Conservation (phyloP, 2,329 filamentous ascomycete genomes). For the Biscogniauxia mediterranea region DNA sequence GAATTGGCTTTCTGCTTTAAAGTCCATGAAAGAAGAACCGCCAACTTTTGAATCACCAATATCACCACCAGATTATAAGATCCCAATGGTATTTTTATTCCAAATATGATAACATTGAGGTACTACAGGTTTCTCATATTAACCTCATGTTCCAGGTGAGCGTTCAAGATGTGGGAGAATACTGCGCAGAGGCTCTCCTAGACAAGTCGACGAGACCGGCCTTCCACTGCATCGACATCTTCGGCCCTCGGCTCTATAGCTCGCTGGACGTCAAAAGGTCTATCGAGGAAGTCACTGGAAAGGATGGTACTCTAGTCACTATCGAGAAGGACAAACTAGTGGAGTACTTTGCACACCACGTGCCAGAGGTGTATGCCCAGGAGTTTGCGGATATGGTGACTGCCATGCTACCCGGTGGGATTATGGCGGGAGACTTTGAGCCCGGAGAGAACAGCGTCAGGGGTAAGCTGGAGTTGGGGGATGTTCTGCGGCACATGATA, state of each 20-base stretch:
- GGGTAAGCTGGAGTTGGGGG: constrained; percentile 25
- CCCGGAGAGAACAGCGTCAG: constrained; percentile 24
- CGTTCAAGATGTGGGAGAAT: constrained; percentile 29
- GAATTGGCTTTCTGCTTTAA: constrained; percentile 19
- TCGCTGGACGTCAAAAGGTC: constrained; percentile 29
- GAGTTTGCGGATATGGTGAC: constrained; percentile 32
- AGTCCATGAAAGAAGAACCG: constrained; percentile 20
- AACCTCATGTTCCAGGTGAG: constrained; percentile 24
- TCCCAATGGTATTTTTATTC: constrained; percentile 31
- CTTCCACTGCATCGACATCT: constrained; percentile 25
- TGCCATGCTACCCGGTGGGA: constrained; percentile 25
- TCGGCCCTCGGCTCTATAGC: constrained; percentile 31
- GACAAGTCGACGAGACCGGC: constrained; percentile 6
- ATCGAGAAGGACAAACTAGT: constrained; percentile 25
- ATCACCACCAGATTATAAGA: constrained; percentile 29
- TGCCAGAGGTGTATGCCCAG: constrained; percentile 22
- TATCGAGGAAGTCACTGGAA: constrained; percentile 29
- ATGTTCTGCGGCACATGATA: neutral
- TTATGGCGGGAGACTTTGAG: constrained; percentile 23
- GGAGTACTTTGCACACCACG: constrained; percentile 22
- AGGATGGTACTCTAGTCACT: constrained; percentile 21
- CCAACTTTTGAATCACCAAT: constrained; percentile 28
- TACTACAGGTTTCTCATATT: neutral
- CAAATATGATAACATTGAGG: neutral
- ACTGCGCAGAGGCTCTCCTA: constrained; percentile 26